Evolutionary conservation across 345 rosid genomes (phyloP).

Genomic region (Citrus sinensis): DNA sequence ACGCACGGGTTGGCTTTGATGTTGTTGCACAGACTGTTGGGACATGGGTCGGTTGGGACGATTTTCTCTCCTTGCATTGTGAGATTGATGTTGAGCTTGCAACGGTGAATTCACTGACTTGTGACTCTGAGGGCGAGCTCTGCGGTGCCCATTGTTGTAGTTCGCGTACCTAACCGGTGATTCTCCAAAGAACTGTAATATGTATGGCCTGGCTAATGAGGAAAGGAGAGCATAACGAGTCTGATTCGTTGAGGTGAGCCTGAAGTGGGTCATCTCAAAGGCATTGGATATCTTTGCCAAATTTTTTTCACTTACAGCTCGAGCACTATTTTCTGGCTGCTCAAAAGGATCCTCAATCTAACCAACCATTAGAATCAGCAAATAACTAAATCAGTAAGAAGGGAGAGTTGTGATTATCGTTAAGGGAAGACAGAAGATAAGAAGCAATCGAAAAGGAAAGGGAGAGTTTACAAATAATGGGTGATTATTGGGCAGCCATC

Average conservation of each 20-base stretch:
- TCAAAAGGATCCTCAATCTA: conserved; percentile 95
- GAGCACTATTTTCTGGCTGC: conserved; percentile 78
- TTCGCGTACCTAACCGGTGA: conserved; percentile 18
- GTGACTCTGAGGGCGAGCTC: conserved; percentile 20
- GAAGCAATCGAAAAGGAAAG: not conserved
- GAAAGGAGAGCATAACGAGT: conserved; percentile 28
- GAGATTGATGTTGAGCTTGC: conserved; percentile 24
- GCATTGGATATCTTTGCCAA: conserved; percentile 53
- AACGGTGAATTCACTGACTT: not conserved
- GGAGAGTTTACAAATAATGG: conserved; percentile 57
- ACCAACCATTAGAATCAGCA: conserved; percentile 7
- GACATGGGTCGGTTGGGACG: not conserved
- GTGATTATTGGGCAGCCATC: conserved; percentile 78
- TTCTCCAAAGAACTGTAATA: conserved; percentile 20
- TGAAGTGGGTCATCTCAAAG: conserved; percentile 37
- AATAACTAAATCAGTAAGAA: not conserved
- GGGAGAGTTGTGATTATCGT: not conserved
- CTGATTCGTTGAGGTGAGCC: conserved; percentile 31
- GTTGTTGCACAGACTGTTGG: conserved; percentile 17
- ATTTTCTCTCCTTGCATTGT: conserved; percentile 9
- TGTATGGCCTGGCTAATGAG: conserved; percentile 39
- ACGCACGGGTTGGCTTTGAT: not conserved
- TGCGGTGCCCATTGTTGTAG: conserved; percentile 6
- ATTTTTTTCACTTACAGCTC: conserved; percentile 52
- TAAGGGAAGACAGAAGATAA: not conserved